Base-by-base conservation (phyloP, 805 yeast species). In the Candida schatavii region DNA sequence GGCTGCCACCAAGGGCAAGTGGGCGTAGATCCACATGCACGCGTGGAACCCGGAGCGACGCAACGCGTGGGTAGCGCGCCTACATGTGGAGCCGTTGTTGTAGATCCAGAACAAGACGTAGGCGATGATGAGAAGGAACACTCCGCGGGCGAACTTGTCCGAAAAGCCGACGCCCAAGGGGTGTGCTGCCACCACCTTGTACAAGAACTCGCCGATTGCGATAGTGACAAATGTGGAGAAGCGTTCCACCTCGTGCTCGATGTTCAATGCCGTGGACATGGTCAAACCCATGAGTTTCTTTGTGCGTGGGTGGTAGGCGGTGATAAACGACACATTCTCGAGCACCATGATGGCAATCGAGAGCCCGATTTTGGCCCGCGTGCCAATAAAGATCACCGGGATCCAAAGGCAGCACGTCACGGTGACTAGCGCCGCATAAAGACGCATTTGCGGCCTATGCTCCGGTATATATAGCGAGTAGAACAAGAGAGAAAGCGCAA, bases 161-260 rank as follows among this genome's bases (percentile, higher is more conserved):
- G 66, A 61, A 45, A 78, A 62, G 0, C 83, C 83, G 2, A 54
- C 42, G 0, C 73, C 76, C 31, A 78, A 65, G 0, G 79, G 75
- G n/a, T 68, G 61, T 0, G 58, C 56, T 2, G 80, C 75, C 5
- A 78, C 83, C 6, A 77, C 62, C 31, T 71, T 74, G 50, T 74
- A 78, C 11, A 80, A 58, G 47, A 78, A 81, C 47, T 81, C 86
- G 27, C 87, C 87, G 46, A 81, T 68, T 3, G 84, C 85, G 57
- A 82, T 80, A 48, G 80, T 72, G 41, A 68, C 80, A 51, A 81
- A 81, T 0, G 81, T 77, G 2, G 75, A 69, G 50, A 66, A 70
- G 42, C 87, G 56, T 51, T 82, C 87, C 21, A 78, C 82, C 52
- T 80, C 85, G 52, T 81, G 86, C 48, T 80, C 85, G 42, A 82